Percentiles rank a stretch among this genome's conserved stretches.
phyloP scores from a whole-genome alignment of 805 yeast species.

The Suhomyces sp. region DNA sequence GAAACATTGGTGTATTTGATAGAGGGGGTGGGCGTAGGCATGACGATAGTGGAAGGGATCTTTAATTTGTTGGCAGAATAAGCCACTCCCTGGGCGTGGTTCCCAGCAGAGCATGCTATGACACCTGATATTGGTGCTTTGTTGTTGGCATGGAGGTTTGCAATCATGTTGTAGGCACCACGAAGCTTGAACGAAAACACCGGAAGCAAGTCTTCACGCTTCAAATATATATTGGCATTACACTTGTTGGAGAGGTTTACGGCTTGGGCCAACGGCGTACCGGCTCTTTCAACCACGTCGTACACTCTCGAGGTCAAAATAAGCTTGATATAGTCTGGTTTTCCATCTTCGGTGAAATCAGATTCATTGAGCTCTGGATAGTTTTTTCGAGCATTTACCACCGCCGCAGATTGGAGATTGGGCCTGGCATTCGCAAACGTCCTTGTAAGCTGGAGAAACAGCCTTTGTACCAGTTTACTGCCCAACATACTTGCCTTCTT shows the following conservation, averaged over 20 bases:
- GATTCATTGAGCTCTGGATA: slow-evolving; percentile 47
- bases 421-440: not conserved
- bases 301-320: slow-evolving; percentile 91
- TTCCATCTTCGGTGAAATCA: slow-evolving; percentile 58
- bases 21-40: slow-evolving; percentile 97
- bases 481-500: not conserved
- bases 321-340: slow-evolving; percentile 91
- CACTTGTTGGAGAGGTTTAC: slow-evolving; percentile 67
- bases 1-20: slow-evolving; percentile 91
- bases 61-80: slow-evolving; percentile 79
- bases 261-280: slow-evolving; percentile 80
- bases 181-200: slow-evolving; percentile 94
- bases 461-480: not conserved
- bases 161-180: slow-evolving; percentile 97
- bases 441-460: not conserved
- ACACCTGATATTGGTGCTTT: slow-evolving; percentile 76
- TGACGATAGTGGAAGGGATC: slow-evolving; percentile 93
- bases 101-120: slow-evolving; percentile 97
- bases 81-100: slow-evolving; percentile 99
- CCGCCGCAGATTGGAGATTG: not conserved
- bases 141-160: slow-evolving; percentile 63
- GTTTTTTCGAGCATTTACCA: slow-evolving; percentile 12
- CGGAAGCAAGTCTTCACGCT: slow-evolving; percentile 91
- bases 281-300: slow-evolving; percentile 77
- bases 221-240: slow-evolving; percentile 73